Percentiles rank a stretch among this genome's conserved stretches.
Evolutionary conservation across 345 rosid genomes (phyloP).

Genomic region (Gossypium ekmanianum): DNA sequence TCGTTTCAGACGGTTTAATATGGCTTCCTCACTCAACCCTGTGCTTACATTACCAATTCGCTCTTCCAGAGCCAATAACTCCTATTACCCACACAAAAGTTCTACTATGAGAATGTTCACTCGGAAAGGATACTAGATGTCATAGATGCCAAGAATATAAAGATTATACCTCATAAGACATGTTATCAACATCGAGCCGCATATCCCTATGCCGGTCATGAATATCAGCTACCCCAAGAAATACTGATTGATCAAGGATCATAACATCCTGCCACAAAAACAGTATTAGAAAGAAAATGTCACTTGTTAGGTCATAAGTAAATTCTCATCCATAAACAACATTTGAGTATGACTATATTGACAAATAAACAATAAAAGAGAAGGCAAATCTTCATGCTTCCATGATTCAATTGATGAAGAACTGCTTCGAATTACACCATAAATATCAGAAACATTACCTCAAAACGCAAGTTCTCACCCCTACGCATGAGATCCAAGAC

Average conservation of each 20-base stretch:
- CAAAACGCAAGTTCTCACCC: constrained; percentile 69
- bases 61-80: constrained; percentile 79
- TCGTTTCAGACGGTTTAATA: constrained; percentile 43
- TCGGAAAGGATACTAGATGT: background rate
- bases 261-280: constrained; percentile 59
- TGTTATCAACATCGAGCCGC: constrained; percentile 97
- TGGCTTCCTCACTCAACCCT: constrained; percentile 72
- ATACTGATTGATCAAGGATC: constrained; percentile 69
- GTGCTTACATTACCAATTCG: constrained; percentile 88
- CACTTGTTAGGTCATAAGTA: background rate
- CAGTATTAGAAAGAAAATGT: constrained; percentile 13
- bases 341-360: background rate
- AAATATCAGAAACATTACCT: constrained; percentile 40
- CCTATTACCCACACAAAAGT: constrained; percentile 40
- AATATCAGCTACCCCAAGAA: constrained; percentile 56
- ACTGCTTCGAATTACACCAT: background rate
- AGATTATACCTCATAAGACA: constrained; percentile 82
- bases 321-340: background rate
- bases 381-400: background rate
- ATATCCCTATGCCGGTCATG: constrained; percentile 87
- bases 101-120: background rate
- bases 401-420: constrained; percentile 1
- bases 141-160: background rate
- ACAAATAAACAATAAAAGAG: background rate
- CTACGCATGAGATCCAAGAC: constrained; percentile 84